phyloP scores from a whole-genome alignment of 495 filamentous ascomycete species.

The Hypoxylon rickii region DNA sequence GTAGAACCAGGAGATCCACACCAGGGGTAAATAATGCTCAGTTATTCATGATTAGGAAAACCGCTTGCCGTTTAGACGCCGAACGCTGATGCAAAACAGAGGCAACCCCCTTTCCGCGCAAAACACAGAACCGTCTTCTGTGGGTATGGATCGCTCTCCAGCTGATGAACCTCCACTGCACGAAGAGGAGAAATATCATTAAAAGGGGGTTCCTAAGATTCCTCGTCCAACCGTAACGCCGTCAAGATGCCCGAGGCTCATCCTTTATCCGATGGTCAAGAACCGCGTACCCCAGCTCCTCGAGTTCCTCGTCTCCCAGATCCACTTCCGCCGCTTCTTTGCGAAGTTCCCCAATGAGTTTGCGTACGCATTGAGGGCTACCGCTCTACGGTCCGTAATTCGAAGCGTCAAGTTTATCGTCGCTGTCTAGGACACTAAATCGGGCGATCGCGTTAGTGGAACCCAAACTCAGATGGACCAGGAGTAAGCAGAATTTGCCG shows the following conservation, averaged over 20 bases:
- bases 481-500: constrained; percentile 1
- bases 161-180: constrained; percentile 3
- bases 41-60: no score
- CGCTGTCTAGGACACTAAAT: constrained; percentile 53
- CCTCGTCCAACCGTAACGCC: constrained; percentile 16
- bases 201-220: constrained; percentile 1
- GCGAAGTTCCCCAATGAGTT: not conserved
- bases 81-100: constrained; percentile 32
- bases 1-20: no score
- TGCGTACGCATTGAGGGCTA: not conserved
- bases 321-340: not conserved
- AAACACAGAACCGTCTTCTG: constrained; percentile 20
- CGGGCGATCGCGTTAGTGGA: no score
- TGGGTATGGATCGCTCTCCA: constrained; percentile 8
- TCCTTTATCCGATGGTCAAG: not conserved
- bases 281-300: not conserved
- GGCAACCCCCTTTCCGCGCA: constrained; percentile 4
- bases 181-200: constrained; percentile 1
- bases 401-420: constrained; percentile 55
- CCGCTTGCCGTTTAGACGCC: constrained; percentile 28
- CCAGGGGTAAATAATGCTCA: no score
- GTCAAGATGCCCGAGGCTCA: constrained; percentile 2
- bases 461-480: no score
- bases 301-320: not conserved
- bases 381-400: constrained; percentile 40